Percentiles rank a stretch among this genome's conserved stretches.
phyloP scores from a whole-genome alignment of 257 asterid genomes.

The Solanum paucissectum region DNA sequence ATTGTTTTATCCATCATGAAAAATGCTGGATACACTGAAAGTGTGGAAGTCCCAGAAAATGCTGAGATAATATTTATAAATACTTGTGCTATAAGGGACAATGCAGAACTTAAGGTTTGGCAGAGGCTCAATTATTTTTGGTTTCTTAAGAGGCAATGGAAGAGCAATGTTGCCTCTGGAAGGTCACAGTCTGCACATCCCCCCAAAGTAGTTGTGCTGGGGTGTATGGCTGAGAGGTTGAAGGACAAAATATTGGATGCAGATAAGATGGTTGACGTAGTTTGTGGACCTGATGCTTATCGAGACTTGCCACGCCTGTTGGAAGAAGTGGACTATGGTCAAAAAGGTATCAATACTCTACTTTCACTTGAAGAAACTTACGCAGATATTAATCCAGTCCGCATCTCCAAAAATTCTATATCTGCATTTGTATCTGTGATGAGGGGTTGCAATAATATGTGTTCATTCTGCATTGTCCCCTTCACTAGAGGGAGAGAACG shows the following conservation, averaged over 20 bases:
- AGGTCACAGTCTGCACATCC: conserved; percentile 81
- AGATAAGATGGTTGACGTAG: conserved; percentile 98
- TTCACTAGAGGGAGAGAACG: conserved; percentile 97
- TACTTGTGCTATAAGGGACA: conserved; percentile 95
- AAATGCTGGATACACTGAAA: conserved; percentile 71
- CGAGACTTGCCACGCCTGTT: conserved; percentile 88
- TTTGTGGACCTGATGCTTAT: conserved; percentile 97
- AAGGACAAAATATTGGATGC: conserved; percentile 93
- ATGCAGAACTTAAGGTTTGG: conserved; percentile 98
- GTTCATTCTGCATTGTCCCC: conserved; percentile 97
- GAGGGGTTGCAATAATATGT: conserved; percentile 99
- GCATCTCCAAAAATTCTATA: conserved; percentile 78
- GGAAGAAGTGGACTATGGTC: conserved; percentile 94
- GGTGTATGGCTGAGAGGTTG: conserved; percentile 98
- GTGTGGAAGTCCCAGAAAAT: conserved; percentile 83
- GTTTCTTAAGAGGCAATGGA: conserved; percentile 94
- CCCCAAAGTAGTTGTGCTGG: conserved; percentile 92
- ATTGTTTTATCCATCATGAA: conserved; percentile 92
- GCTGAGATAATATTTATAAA: conserved; percentile 91
- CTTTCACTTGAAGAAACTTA: conserved; percentile 97
- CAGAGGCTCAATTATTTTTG: conserved; percentile 94
- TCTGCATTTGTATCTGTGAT: conserved; percentile 91
- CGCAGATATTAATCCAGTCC: conserved; percentile 93
- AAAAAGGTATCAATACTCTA: conserved; percentile 92
- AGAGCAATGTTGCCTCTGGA: conserved; percentile 79